Evolutionary conservation across 495 filamentous ascomycete genomes (phyloP).

Genomic region (Gamarada debralockiae): DNA sequence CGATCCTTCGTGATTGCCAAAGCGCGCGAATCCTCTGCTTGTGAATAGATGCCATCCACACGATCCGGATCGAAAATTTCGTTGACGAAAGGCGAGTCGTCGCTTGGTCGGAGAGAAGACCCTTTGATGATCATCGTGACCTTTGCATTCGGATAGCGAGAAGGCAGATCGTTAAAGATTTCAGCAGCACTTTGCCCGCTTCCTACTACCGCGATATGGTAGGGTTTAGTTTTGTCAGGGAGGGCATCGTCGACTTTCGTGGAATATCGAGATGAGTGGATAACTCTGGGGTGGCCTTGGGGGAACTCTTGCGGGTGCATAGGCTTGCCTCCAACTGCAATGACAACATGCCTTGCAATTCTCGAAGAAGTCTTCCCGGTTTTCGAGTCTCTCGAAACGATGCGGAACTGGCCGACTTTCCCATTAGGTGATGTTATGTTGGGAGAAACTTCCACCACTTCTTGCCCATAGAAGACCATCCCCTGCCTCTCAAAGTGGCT

Average conservation of each 20-base stretch:
- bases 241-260: constrained; percentile 58
- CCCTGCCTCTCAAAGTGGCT: constrained; percentile 70
- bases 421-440: constrained; percentile 37
- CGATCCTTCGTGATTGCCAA: constrained; percentile 60
- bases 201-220: constrained; percentile 73
- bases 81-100: constrained; percentile 96
- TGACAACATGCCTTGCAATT: constrained; percentile 75
- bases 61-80: constrained; percentile 89
- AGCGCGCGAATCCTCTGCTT: constrained; percentile 55
- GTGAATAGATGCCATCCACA: constrained; percentile 68
- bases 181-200: constrained; percentile 92
- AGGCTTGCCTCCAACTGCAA: constrained; percentile 80
- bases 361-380: constrained; percentile 32
- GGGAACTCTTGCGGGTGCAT: constrained; percentile 52
- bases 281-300: constrained; percentile 43
- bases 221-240: constrained; percentile 5
- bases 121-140: constrained; percentile 74
- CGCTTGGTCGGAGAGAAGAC: constrained; percentile 79
- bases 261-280: constrained; percentile 86
- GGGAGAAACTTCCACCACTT: constrained; percentile 57
- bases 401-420: constrained; percentile 44
- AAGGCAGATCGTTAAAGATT: constrained; percentile 86
- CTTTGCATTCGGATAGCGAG: constrained; percentile 74
- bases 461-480: constrained; percentile 71
- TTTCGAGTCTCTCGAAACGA: constrained; percentile 34